Evolutionary conservation across 192 early-diverging fungal species (phyloP), one percentile per base, ranked within the genome.

Genomic region (Endogone sp.): DNA sequence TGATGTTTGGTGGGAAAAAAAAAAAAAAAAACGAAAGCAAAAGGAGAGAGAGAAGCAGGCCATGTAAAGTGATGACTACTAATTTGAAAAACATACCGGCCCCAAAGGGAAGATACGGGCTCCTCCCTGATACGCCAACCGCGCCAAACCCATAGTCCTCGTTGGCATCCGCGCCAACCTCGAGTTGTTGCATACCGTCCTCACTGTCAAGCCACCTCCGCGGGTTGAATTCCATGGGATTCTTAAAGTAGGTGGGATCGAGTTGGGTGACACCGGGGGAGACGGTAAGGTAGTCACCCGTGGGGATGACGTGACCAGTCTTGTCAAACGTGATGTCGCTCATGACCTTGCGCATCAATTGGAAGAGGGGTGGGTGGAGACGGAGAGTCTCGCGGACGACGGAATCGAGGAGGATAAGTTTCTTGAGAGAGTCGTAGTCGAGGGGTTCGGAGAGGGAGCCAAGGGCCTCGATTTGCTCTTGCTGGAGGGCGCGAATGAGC

Each of bases 31-130:
- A 16, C 16, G 37, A 6, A 49, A 49, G 16, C 16, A 49, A 16
- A 6, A 49, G 9, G 37, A 49, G 9, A 16, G 9, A 49, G 37
- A 49, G 37, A 49, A 6, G 16, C 37, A 49, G n/a, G n/a, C n/a
- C n/a, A n/a, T n/a, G n/a, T n/a, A n/a, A n/a, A n/a, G n/a, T n/a
- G n/a, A n/a, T n/a, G n/a, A n/a, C n/a, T n/a, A n/a, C n/a, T n/a
- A n/a, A n/a, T n/a, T n/a, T 80, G 58, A 3, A 60, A 64, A 56
- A 64, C 66, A 84, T 49, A 49, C 89, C 94, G 28, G 96, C 97
- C 73, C 97, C 97, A 83, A 99, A 99, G 30, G 97, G 97, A 71
- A 99, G 84, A 75, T 89, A 96, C 23, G 92, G 89, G 65, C 85
- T 90, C 68, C 86, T 84, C 60, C 78, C 72, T 27, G 80, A 80